Conservation (phyloP, 345 rosid species). For the Excoecaria cochinchinensis region DNA sequence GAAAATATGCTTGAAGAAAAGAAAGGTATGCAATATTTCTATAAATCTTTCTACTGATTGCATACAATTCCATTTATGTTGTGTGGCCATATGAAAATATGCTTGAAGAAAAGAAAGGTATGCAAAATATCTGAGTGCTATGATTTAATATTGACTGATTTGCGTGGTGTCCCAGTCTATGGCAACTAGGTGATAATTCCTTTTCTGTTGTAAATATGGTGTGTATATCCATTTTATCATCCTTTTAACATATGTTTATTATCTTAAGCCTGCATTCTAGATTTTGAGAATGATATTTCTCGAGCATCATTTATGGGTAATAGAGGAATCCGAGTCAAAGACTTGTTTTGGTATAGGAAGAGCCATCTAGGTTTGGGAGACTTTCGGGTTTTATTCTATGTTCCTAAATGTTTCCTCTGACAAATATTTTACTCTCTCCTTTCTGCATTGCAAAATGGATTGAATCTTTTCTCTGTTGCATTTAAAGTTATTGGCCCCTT, state of each 20-base stretch:
- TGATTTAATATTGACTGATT: not conserved
- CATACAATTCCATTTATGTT: not conserved
- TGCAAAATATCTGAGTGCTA: not conserved
- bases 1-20: too few species aligned
- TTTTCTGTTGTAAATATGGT: not conserved
- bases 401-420: not conserved
- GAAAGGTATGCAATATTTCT: too few species aligned
- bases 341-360: too few species aligned
- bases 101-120: not conserved
- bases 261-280: not conserved
- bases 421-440: not conserved
- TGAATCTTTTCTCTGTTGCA: not conserved
- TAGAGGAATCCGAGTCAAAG: too few species aligned
- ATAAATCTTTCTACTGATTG: too few species aligned
- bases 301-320: not conserved
- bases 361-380: too few species aligned
- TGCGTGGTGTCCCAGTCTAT: not conserved
- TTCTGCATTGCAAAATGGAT: not conserved
- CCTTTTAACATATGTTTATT: not conserved
- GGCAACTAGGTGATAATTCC: not conserved
- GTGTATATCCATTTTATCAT: not conserved
- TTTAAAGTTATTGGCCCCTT: not conserved
- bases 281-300: not conserved
- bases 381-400: not conserved
- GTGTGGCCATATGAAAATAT: not conserved